Conservation (phyloP, 2,329 filamentous ascomycete species). For the Lachnum nothofagi region DNA sequence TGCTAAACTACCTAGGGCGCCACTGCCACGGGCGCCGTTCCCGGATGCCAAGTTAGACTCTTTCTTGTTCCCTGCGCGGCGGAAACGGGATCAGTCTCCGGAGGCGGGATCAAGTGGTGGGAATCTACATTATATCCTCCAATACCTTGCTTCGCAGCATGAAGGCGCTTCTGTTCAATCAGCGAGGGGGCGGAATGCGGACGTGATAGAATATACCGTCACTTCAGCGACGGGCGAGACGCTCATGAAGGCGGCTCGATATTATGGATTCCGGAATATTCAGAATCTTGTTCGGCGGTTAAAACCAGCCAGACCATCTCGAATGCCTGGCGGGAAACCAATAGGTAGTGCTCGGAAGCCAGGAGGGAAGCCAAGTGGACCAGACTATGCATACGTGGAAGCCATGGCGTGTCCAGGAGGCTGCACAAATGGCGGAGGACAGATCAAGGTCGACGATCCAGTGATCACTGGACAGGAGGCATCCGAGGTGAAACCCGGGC, state of each 20-base stretch:
- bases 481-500: slow-evolving; percentile 54
- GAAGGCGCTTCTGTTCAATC: slow-evolving; percentile 68
- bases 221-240: slow-evolving; percentile 50
- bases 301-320: slow-evolving; percentile 72
- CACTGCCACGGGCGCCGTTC: slow-evolving; percentile 54
- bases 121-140: slow-evolving; percentile 79
- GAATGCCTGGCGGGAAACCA: slow-evolving; percentile 70
- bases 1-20: slow-evolving; percentile 59
- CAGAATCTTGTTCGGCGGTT: slow-evolving; percentile 93
- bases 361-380: slow-evolving; percentile 43
- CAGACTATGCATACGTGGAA: slow-evolving; percentile 88
- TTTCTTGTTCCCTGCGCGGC: slow-evolving; percentile 64
- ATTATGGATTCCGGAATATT: slow-evolving; percentile 97
- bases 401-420: slow-evolving; percentile 99
- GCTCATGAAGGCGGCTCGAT: slow-evolving; percentile 77
- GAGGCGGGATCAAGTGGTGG: slow-evolving; percentile 79
- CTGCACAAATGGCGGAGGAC: slow-evolving; percentile 94
- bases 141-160: slow-evolving; percentile 64
- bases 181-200: slow-evolving; percentile 75
- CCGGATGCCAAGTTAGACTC: slow-evolving; percentile 65
- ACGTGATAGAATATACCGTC: slow-evolving; percentile 82
- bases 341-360: slow-evolving; percentile 52
- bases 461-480: slow-evolving; percentile 48
- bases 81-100: slow-evolving; percentile 41
- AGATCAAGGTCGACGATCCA: slow-evolving; percentile 85